phyloP scores from a whole-genome alignment of 1,139 yeast species.

The Saccharomycopsis hybrid region DNA sequence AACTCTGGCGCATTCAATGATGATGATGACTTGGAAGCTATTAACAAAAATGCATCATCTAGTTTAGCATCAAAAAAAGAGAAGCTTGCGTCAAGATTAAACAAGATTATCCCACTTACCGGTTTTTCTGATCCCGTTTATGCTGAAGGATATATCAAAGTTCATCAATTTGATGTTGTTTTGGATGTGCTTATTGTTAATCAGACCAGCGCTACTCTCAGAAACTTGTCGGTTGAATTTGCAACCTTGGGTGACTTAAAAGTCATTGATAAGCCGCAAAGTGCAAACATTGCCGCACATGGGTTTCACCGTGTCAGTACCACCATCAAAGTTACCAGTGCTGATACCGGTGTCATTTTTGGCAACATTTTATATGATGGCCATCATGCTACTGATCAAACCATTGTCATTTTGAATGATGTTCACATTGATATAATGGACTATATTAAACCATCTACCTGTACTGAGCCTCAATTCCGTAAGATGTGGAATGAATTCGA shows the following conservation, averaged over 20 bases:
- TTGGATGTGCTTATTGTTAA: slow-evolving; percentile 90
- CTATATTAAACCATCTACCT: slow-evolving; percentile 89
- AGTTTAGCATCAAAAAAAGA: slow-evolving; percentile 33
- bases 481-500: slow-evolving; percentile 99
- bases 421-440: slow-evolving; percentile 97
- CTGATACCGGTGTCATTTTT: slow-evolving; percentile 95
- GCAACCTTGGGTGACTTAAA: slow-evolving; percentile 95
- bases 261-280: slow-evolving; percentile 86
- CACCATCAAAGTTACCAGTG: slow-evolving; percentile 90
- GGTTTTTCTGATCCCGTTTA: slow-evolving; percentile 98
- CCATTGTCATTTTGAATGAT: slow-evolving; percentile 88
- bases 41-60: slow-evolving; percentile 42
- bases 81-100: slow-evolving; percentile 72
- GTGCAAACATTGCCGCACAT: slow-evolving; percentile 96
- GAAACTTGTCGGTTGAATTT: slow-evolving; percentile 89
- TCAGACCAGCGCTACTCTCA: slow-evolving; percentile 86
- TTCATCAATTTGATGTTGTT: slow-evolving; percentile 93
- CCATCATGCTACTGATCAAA: slow-evolving; percentile 83
- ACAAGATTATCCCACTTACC: slow-evolving; percentile 85
- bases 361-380: slow-evolving; percentile 98
- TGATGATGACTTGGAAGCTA: slow-evolving; percentile 43
- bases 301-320: slow-evolving; percentile 88
- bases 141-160: slow-evolving; percentile 93
- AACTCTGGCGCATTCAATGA: slow-evolving; percentile 37
- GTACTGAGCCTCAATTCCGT: slow-evolving; percentile 87